Percentiles rank a stretch among this genome's conserved stretches.
These are phyloP conservation scores for Stereocaulon alpinum DNA, from an alignment of 495 filamentous ascomycete genomes.

Conservation along the genomic window DNA sequence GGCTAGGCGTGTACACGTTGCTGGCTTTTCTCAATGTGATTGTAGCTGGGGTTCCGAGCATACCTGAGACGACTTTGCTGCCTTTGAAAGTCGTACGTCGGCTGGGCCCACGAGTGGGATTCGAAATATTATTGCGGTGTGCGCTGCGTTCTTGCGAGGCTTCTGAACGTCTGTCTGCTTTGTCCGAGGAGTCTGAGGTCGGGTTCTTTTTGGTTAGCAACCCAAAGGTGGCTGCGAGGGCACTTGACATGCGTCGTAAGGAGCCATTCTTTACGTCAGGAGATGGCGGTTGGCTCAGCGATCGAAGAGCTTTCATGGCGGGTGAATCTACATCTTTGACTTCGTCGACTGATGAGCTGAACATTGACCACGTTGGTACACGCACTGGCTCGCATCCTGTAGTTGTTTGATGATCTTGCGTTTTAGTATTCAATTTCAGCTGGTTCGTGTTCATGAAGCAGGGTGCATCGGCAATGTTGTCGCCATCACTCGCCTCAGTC, in stretches of 20 bases:
- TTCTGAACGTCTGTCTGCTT: not conserved
- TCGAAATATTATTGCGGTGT: not conserved
- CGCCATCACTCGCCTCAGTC: not conserved
- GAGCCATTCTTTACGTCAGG: not conserved
- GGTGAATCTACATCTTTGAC: not conserved
- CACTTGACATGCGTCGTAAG: slow-evolving; percentile 2
- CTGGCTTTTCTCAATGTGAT: slow-evolving; percentile 22
- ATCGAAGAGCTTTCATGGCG: slow-evolving; percentile 3
- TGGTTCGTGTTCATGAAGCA: not conserved
- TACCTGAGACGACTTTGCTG: not conserved
- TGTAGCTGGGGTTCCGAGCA: slow-evolving; percentile 14
- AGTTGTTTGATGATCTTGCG: not conserved
- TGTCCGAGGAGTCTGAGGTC: not conserved
- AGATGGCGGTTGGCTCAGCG: not conserved
- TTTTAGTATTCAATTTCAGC: not conserved
- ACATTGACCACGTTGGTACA: not conserved
- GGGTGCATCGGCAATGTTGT: not conserved
- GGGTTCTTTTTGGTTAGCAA: not conserved
- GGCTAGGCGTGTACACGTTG: not conserved
- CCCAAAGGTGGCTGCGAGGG: not conserved
- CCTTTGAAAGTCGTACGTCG: not conserved
- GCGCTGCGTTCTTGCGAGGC: not conserved
- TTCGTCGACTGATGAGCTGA: not conserved
- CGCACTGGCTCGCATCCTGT: not conserved
- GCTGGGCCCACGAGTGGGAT: not conserved